Evolutionary conservation across 495 filamentous ascomycete species (phyloP).

Genomic region (Neurospora africana): DNA sequence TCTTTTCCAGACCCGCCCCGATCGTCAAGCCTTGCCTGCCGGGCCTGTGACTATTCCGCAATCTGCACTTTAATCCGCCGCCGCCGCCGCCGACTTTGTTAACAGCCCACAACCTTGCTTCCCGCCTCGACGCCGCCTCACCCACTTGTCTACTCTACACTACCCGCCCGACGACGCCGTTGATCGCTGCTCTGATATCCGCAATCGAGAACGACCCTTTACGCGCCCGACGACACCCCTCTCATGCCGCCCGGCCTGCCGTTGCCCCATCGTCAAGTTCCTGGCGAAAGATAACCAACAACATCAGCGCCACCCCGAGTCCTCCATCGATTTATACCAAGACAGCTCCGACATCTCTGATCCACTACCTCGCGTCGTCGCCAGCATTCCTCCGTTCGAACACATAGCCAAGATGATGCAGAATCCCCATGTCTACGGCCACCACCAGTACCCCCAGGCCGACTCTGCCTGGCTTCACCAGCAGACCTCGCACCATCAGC

Average conservation of each 20-base stretch:
- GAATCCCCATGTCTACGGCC: conserved; percentile 38
- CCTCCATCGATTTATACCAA: background rate
- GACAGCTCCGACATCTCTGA: background rate
- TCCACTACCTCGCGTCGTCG: background rate
- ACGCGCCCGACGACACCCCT: background rate
- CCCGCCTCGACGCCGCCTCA: background rate
- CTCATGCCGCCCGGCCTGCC: conserved; percentile 20
- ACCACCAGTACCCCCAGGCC: conserved; percentile 68
- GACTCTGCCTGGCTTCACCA: conserved; percentile 73
- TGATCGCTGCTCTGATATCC: background rate
- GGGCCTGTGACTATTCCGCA: background rate
- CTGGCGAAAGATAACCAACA: conserved; percentile 9
- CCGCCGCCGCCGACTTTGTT: background rate
- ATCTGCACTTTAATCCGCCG: background rate
- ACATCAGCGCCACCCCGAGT: background rate
- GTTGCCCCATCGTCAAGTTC: conserved; percentile 8
- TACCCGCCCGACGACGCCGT: background rate
- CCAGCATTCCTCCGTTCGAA: background rate
- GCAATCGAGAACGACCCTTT: background rate
- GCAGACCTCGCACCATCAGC: conserved; percentile 55
- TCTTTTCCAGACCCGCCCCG: background rate
- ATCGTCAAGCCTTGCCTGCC: background rate
- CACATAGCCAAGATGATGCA: conserved; percentile 28
- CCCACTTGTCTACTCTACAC: background rate
- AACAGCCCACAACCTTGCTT: background rate